Evolutionary conservation across 495 filamentous ascomycete genomes (phyloP), one percentile per base, ranked within the genome.

Genomic region (Lophiotrema nucula): DNA sequence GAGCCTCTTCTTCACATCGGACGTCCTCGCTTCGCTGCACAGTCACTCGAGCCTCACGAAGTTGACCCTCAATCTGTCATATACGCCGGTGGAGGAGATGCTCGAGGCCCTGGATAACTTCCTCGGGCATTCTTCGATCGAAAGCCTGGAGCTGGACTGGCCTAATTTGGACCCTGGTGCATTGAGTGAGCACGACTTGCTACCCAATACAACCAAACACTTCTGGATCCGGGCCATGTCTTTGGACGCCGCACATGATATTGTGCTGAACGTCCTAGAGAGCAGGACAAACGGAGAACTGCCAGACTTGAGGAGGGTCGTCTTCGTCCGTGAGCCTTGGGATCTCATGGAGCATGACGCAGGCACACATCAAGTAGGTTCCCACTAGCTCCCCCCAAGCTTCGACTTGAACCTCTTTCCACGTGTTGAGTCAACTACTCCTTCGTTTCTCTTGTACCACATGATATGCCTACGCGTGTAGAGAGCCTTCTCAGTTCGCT

Each of bases 361-460:
- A 21, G 58, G 23, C 47, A 53, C 62, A 50, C 67, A 66, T 18
- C 72, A 39, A 2, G 54, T 63, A 47, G 62, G 68, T n/a, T n/a
- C n/a, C n/a, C n/a, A n/a, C n/a, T n/a, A n/a, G n/a, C n/a, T n/a
- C n/a, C n/a, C n/a, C n/a, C n/a, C n/a, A n/a, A n/a, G n/a, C n/a
- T n/a, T n/a, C n/a, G n/a, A n/a, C n/a, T n/a, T n/a, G n/a, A n/a
- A n/a, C n/a, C n/a, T n/a, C n/a, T n/a, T n/a, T n/a, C n/a, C n/a
- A n/a, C n/a, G n/a, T n/a, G n/a, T n/a, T n/a, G n/a, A n/a, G n/a
- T n/a, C n/a, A n/a, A n/a, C n/a, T n/a, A n/a, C n/a, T n/a, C n/a
- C n/a, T n/a, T n/a, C n/a, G n/a, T n/a, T n/a, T n/a, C n/a, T n/a
- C n/a, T n/a, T n/a, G n/a, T n/a, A n/a, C n/a, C n/a, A n/a, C n/a